Evolutionary conservation across 306 rosid genomes (phyloP), one percentile per base, ranked within the genome.

Genomic region (Rosa persica): DNA sequence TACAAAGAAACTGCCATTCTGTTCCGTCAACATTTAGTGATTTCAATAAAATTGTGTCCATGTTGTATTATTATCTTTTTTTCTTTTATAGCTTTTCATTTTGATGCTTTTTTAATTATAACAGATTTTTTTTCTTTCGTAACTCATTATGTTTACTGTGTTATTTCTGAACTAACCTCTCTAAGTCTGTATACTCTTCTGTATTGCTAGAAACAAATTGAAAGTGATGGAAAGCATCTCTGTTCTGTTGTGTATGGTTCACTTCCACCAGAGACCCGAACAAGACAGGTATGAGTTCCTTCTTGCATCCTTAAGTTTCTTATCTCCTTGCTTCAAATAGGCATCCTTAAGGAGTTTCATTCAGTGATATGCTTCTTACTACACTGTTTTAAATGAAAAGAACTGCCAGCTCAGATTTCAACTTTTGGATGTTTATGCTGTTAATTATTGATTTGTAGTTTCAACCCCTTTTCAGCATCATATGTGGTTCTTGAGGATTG

Each of bases 201-300:
- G 66, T 70, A 64, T 83, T 86, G 74, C 79, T 87, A 95, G 98
- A 95, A 69, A 85, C 34, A 74, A 86, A 89, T 90, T 79, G 96
- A 93, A 81, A 83, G 57, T 42, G 86, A 77, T 64, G 89, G 91
- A 78, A 85, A 88, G 77, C 98, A 91, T 89, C 96, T 89, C 73
- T 95, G 99, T 79, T 95, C 98, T 2, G 92, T 95, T 76, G 99
- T 95, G 82, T 95, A 95, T 88, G 99, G 99, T 75, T 92, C 99
- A 17, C 86, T 95, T 65, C 99, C 99, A 43, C 98, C 99, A 25
- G 96, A 91, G 83, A 95, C 99, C 82, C 96, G 99, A 84, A 95
- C 99, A 20, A 87, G 96, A 80, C 98, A 95, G 96, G 99, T 95
- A 78, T 73, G 81, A 68, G 73, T 77, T 89, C 76, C 80, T 76